These are phyloP conservation scores for Pelargonium nanum DNA, from an alignment of 345 rosid species.

Conservation along the genomic window DNA sequence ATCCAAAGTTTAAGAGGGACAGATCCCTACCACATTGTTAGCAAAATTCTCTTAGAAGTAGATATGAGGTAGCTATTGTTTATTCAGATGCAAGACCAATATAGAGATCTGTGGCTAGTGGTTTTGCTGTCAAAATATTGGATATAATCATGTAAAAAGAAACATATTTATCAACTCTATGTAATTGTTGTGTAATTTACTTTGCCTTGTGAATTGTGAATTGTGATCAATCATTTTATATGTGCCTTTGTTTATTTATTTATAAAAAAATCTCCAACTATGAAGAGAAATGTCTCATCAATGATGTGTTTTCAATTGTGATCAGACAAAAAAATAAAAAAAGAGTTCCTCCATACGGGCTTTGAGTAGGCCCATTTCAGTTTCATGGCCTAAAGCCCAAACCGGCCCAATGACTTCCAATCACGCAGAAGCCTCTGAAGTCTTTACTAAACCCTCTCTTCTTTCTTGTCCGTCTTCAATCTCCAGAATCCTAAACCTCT, in stretches of 20 bases:
- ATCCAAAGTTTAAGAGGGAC: conserved; percentile 36
- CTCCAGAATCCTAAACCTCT: conserved; percentile 15
- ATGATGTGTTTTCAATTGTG: too few species aligned
- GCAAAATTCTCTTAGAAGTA: neutral
- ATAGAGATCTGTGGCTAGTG: neutral
- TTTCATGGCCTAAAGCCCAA: neutral
- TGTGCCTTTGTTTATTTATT: too few species aligned
- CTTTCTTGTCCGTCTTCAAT: neutral
- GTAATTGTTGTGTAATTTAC: too few species aligned
- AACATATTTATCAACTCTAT: too few species aligned
- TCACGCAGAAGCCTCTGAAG: neutral
- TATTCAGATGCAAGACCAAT: too few species aligned
- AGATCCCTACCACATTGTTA: neutral
- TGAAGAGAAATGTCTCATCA: too few species aligned
- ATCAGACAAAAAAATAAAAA: too few species aligned
- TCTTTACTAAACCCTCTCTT: neutral
- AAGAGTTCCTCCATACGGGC: neutral
- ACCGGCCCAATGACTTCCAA: neutral
- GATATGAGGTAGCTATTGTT: too few species aligned
- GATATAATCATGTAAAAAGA: neutral
- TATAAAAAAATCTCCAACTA: too few species aligned
- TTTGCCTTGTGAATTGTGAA: too few species aligned
- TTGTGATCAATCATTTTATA: too few species aligned
- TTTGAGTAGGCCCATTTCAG: neutral
- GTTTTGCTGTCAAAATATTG: neutral